phyloP scores from a whole-genome alignment of 192 early-diverging fungal genomes.

The Coemansia umbellata region DNA sequence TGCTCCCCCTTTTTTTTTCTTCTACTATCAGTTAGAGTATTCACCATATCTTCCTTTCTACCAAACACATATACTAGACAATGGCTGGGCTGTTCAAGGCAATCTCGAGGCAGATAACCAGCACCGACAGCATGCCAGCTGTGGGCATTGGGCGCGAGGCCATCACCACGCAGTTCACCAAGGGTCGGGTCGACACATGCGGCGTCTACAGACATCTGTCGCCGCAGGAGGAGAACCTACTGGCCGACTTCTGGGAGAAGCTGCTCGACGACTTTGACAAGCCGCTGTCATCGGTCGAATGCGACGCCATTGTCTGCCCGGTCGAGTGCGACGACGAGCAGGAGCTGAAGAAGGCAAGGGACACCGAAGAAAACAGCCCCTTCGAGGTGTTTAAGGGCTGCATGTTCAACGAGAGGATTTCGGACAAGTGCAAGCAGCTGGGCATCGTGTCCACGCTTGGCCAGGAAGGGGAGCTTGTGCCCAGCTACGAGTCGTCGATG shows the following conservation, averaged over 20 bases:
- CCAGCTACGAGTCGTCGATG: slow-evolving; percentile 24
- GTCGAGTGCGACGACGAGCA: slow-evolving; percentile 34
- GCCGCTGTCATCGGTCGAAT: slow-evolving; percentile 22
- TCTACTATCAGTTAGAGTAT: too few relatives aligned
- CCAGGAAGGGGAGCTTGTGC: slow-evolving; percentile 23
- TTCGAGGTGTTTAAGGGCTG: slow-evolving; percentile 47
- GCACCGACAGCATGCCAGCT: not conserved
- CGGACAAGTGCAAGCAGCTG: slow-evolving; percentile 26
- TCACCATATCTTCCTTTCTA: not conserved
- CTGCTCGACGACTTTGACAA: slow-evolving; percentile 48
- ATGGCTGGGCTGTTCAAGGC: slow-evolving; percentile 48
- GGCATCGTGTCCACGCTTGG: slow-evolving; percentile 14
- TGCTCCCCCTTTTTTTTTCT: too few relatives aligned
- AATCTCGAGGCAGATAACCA: slow-evolving; percentile 34
- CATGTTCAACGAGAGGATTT: slow-evolving; percentile 47
- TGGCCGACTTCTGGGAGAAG: slow-evolving; percentile 45
- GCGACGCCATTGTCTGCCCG: slow-evolving; percentile 33
- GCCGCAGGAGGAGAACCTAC: slow-evolving; percentile 36
- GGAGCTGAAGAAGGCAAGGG: slow-evolving; percentile 31
- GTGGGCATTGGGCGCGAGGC: slow-evolving; percentile 25
- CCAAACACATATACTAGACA: too few relatives aligned
- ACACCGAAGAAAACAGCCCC: slow-evolving; percentile 23
- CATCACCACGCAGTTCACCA: slow-evolving; percentile 45
- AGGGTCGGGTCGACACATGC: slow-evolving; percentile 37
- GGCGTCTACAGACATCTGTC: slow-evolving; percentile 32